Percentiles rank a stretch among this genome's conserved stretches.
phyloP scores from a whole-genome alignment of 805 yeast genomes.

The Candida cerambycidarum region DNA sequence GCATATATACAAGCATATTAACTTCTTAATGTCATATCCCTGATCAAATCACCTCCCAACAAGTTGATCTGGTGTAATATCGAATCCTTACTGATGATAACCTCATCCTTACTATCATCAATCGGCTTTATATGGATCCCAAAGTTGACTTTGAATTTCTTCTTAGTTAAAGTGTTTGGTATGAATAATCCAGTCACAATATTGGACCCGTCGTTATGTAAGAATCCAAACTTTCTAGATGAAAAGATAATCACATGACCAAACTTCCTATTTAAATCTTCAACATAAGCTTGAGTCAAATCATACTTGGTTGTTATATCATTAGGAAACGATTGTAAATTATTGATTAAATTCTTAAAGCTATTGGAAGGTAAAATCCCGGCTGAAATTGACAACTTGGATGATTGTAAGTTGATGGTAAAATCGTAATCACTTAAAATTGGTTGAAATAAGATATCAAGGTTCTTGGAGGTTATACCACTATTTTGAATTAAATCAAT shows the following conservation, averaged over 20 bases:
- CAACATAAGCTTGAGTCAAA: constrained; percentile 57
- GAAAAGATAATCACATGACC: constrained; percentile 72
- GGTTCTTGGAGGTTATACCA: constrained; percentile 38
- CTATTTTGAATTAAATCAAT: constrained; percentile 49
- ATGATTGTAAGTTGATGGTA: constrained; percentile 57
- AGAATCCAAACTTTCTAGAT: constrained; percentile 52
- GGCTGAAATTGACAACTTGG: constrained; percentile 43
- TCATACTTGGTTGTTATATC: constrained; percentile 54
- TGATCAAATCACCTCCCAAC: constrained; percentile 64
- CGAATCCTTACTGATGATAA: constrained; percentile 67
- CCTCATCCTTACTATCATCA: constrained; percentile 48
- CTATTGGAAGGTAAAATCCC: constrained; percentile 57
- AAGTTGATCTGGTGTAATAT: constrained; percentile 68
- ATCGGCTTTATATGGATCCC: constrained; percentile 73
- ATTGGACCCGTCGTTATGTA: constrained; percentile 53
- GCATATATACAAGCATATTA: constrained; percentile 1
- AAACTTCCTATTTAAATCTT: constrained; percentile 62
- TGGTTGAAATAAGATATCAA: constrained; percentile 70
- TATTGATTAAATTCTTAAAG: constrained; percentile 60
- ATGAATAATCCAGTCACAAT: constrained; percentile 80
- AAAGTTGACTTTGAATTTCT: constrained; percentile 75
- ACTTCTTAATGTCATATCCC: constrained; percentile 3
- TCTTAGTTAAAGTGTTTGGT: constrained; percentile 57
- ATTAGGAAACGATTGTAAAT: constrained; percentile 43
- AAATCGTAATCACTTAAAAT: constrained; percentile 85